phyloP scores from a whole-genome alignment of 805 yeast genomes.

The Wickerhamiella azyma region DNA sequence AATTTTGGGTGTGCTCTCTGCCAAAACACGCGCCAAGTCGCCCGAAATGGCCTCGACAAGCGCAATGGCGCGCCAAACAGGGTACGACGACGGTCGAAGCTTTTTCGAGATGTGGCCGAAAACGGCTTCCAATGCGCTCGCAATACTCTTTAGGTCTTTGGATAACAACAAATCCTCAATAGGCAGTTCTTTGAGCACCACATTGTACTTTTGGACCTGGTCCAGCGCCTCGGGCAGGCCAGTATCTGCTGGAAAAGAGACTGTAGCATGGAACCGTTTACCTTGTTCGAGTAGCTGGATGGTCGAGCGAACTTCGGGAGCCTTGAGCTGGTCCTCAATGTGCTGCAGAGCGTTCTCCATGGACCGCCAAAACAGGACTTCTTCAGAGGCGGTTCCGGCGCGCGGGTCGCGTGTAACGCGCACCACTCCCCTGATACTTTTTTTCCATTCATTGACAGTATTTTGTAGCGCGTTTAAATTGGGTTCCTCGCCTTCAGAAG shows the following conservation, averaged over 20 bases:
- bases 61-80: constrained; percentile 46
- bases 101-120: constrained; percentile 49
- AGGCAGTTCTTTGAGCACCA: constrained; percentile 58
- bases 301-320: constrained; percentile 41
- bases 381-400: constrained; percentile 51
- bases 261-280: constrained; percentile 67
- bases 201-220: constrained; percentile 42
- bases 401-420: constrained; percentile 37
- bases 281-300: constrained; percentile 50
- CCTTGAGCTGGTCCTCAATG: constrained; percentile 43
- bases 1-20: constrained; percentile 29
- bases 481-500: constrained; percentile 8
- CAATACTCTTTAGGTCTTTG: constrained; percentile 32
- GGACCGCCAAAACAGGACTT: constrained; percentile 64
- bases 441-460: constrained; percentile 62
- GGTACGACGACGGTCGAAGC: constrained; percentile 46
- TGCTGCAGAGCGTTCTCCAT: constrained; percentile 47
- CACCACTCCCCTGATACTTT: constrained; percentile 44
- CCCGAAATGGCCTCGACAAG: constrained; percentile 52
- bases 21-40: constrained; percentile 39
- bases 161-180: constrained; percentile 43
- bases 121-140: constrained; percentile 32
- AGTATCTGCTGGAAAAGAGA: constrained; percentile 58
- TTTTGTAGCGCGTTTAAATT: constrained; percentile 63
- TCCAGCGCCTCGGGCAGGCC: constrained; percentile 45